Evolutionary conservation across 1,139 yeast species (phyloP), one percentile per base, ranked within the genome.

Genomic region (Geotrichum cucujoidarum): DNA sequence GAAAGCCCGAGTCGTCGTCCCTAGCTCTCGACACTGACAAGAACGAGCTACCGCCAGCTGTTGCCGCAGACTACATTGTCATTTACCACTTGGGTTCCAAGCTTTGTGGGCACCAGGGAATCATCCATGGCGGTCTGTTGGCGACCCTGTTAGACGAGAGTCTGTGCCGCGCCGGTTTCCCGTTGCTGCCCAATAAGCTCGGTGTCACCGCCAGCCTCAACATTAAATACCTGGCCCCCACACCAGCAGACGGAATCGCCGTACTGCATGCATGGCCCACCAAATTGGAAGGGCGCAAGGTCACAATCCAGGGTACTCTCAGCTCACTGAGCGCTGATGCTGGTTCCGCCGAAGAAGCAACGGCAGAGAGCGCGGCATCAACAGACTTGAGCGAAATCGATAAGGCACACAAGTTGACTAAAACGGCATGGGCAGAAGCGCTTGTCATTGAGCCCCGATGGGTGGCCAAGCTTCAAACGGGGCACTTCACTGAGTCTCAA

Each of bases 171-270:
- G 86, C 95, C 60, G 97, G 96, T 17, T 92, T 89, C 62, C 81
- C 90, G 4, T 68, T 75, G 29, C 71, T 92, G n/a, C 97, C 98
- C 1, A 79, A 82, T 48, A 77, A 80, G 49, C 74, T 83, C 47
- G 97, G 97, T n/a, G 96, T 92, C 17, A 92, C 98, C 1, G 98
- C 95, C 0, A 75, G 75, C 43, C 70, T 92, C 39, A 70, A 76
- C 14, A 73, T 92, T 16, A 74, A 84, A 52, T 92, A 86, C 63
- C 60, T 72, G 43, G 74, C 77, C 29, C 94, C 87, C 53, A 72
- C 77, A 1, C 79, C 80, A 1, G 84, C 92, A 0, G 76, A 79
- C 51, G 73, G 83, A 17, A 77, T 83, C 4, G 77, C 89, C 8
- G 72, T 86, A 27, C 68, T 92, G 47, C 72, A 74, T 48, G 95